These are phyloP conservation scores for Yamadazyma diospyri DNA, from an alignment of 1,139 yeast genomes.

Conservation along the genomic window DNA sequence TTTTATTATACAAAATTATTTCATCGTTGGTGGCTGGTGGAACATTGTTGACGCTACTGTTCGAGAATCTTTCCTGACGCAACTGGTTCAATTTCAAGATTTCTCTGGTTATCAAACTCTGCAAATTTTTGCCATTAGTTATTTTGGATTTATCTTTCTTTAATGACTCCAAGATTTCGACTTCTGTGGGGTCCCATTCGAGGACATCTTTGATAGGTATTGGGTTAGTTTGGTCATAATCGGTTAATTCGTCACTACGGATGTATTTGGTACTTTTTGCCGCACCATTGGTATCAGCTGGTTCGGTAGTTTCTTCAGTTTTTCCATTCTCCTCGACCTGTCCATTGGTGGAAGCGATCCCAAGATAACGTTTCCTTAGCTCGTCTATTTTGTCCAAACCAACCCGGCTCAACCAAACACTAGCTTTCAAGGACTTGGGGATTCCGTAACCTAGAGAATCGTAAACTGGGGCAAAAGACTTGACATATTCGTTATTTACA, in stretches of 20 bases:
- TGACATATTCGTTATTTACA: constrained; percentile 43
- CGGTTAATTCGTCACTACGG: constrained; percentile 11
- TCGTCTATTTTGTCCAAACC: constrained; percentile 53
- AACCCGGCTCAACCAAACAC: constrained; percentile 76
- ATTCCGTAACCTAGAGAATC: constrained; percentile 73
- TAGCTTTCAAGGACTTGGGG: constrained; percentile 58
- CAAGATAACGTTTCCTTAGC: constrained; percentile 26
- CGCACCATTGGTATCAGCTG: neutral
- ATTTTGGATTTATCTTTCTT: constrained; percentile 25
- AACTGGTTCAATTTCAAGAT: constrained; percentile 57
- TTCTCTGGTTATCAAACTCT: constrained; percentile 52
- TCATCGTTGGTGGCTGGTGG: constrained; percentile 30
- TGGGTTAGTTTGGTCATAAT: constrained; percentile 11
- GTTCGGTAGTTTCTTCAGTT: neutral
- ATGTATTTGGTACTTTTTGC: constrained; percentile 4
- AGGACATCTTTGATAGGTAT: constrained; percentile 31
- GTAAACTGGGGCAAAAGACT: constrained; percentile 73
- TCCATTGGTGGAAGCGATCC: constrained; percentile 11
- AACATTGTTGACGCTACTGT: constrained; percentile 26
- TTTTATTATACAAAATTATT: constrained; percentile 40
- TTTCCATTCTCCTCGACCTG: neutral
- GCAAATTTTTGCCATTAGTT: constrained; percentile 26
- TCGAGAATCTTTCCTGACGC: constrained; percentile 55
- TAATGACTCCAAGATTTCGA: constrained; percentile 24
- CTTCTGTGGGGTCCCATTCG: constrained; percentile 36